Percentiles rank a stretch among this genome's conserved stretches.
Evolutionary conservation across 108 stramenopile species (phyloP).

Genomic region (Chaetoceros tenuissimus): DNA sequence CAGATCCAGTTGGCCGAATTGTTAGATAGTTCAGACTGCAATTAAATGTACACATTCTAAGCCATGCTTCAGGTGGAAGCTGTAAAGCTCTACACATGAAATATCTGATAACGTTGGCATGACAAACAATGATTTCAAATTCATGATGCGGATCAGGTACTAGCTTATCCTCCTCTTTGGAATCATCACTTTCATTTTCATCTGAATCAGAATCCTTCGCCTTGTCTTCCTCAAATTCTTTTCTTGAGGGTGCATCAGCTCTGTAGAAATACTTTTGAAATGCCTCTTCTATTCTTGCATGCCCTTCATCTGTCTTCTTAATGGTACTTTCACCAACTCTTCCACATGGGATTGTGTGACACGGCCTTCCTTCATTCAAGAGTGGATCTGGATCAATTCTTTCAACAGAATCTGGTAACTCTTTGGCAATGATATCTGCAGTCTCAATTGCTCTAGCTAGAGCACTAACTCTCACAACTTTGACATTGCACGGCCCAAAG

Average conservation of each 20-base stretch:
- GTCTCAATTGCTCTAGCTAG: constrained; percentile 84
- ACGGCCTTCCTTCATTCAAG: constrained; percentile 81
- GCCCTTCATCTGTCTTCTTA: constrained; percentile 55
- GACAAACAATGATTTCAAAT: constrained; percentile 90
- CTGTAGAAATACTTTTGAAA: constrained; percentile 85
- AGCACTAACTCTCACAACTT: constrained; percentile 64
- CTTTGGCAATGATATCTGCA: constrained; percentile 66
- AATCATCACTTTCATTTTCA: constrained; percentile 4
- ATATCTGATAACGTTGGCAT: constrained; percentile 95
- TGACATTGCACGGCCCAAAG: constrained; percentile 66
- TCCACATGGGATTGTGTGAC: constrained; percentile 70
- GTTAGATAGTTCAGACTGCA: constrained; percentile 80
- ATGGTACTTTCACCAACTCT: constrained; percentile 34
- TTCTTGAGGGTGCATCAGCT: constrained; percentile 22
- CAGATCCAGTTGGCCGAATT: constrained; percentile 76
- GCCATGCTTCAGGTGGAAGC: constrained; percentile 88
- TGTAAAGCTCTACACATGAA: constrained; percentile 88
- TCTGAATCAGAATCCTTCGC: constrained; percentile 5
- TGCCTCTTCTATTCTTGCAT: constrained; percentile 78
- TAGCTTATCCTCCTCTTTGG: constrained; percentile 8
- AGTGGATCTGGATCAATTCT: constrained; percentile 60
- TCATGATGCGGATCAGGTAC: constrained; percentile 51
- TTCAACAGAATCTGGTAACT: constrained; percentile 36
- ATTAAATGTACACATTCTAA: constrained; percentile 85
- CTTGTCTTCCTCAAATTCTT: constrained; percentile 7